Conservation (phyloP, 2,329 filamentous ascomycete genomes). For the Epichloe amarillans region DNA sequence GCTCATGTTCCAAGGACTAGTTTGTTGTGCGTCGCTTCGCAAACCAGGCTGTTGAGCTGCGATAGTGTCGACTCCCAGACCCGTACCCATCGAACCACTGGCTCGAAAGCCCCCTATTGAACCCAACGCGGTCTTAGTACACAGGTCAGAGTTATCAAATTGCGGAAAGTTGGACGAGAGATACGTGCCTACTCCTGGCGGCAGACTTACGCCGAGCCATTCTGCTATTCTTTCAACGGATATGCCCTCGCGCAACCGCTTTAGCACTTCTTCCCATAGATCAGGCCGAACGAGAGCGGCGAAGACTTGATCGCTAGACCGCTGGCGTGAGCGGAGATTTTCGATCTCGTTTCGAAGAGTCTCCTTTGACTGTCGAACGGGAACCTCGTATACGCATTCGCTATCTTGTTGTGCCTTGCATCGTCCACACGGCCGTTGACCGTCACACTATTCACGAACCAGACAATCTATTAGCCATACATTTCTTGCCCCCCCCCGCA, state of each 20-base stretch:
- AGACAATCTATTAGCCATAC: not conserved
- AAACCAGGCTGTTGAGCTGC: conserved; percentile 15
- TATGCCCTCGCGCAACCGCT: conserved; percentile 39
- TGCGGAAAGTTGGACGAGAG: conserved; percentile 13
- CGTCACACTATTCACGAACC: conserved; percentile 37
- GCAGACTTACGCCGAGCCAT: conserved; percentile 29
- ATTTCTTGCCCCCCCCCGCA: not conserved
- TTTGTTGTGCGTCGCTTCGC: conserved; percentile 27
- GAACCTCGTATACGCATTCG: conserved; percentile 48
- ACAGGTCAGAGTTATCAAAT: conserved; percentile 7
- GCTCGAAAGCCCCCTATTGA: conserved; percentile 15
- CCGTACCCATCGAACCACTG: conserved; percentile 10
- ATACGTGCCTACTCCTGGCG: conserved; percentile 17
- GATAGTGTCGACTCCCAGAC: conserved; percentile 16
- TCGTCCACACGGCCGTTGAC: conserved; percentile 39
- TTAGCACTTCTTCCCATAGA: conserved; percentile 40
- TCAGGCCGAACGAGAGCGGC: conserved; percentile 38
- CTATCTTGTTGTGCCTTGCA: conserved; percentile 41
- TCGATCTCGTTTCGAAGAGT: conserved; percentile 48
- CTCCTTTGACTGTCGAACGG: conserved; percentile 51
- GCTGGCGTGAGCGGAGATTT: conserved; percentile 38
- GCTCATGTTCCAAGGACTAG: conserved; percentile 37
- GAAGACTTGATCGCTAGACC: conserved; percentile 41
- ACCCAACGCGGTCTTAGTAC: conserved; percentile 7
- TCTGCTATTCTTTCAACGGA: conserved; percentile 41